Evolutionary conservation across 140 eudicot genomes (phyloP).

Genomic region (Anethum foeniculum): DNA sequence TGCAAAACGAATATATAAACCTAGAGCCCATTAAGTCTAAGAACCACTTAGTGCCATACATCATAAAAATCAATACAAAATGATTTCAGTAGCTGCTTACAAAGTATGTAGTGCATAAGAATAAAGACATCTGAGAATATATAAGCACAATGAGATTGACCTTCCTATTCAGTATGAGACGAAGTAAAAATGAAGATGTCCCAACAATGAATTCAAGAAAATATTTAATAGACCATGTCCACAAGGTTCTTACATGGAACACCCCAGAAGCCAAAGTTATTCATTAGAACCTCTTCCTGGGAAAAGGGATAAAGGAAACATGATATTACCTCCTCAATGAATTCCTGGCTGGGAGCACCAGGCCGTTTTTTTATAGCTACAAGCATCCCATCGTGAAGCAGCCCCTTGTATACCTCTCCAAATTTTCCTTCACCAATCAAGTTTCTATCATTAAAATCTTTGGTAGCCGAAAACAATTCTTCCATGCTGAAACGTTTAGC

Average conservation of each 20-base stretch:
- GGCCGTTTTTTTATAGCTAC: constrained; percentile 80
- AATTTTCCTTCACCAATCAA: constrained; percentile 92
- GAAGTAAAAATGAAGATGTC: background rate
- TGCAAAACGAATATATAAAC: background rate
- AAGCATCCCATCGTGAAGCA: constrained; percentile 87
- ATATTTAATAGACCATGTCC: background rate
- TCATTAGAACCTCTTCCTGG: background rate
- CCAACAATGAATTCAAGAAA: background rate
- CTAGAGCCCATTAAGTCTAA: background rate
- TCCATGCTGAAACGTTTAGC: constrained; percentile 62
- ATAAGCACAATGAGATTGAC: background rate
- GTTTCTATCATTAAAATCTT: constrained; percentile 59
- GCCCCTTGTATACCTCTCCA: constrained; percentile 91
- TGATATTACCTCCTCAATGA: constrained; percentile 61
- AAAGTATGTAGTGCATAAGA: background rate
- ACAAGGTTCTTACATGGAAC: background rate
- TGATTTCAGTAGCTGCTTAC: background rate
- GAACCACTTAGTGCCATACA: background rate
- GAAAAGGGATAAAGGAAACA: background rate
- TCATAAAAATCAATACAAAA: background rate
- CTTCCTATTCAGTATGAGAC: background rate
- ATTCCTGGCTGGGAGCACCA: constrained; percentile 60
- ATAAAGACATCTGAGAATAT: background rate
- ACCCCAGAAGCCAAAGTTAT: background rate
- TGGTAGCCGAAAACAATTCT: constrained; percentile 62